Percentiles rank a stretch among this genome's conserved stretches.
These are phyloP conservation scores for Cadophora gregata DNA, from an alignment of 2,329 filamentous ascomycete species.

Conservation along the genomic window DNA sequence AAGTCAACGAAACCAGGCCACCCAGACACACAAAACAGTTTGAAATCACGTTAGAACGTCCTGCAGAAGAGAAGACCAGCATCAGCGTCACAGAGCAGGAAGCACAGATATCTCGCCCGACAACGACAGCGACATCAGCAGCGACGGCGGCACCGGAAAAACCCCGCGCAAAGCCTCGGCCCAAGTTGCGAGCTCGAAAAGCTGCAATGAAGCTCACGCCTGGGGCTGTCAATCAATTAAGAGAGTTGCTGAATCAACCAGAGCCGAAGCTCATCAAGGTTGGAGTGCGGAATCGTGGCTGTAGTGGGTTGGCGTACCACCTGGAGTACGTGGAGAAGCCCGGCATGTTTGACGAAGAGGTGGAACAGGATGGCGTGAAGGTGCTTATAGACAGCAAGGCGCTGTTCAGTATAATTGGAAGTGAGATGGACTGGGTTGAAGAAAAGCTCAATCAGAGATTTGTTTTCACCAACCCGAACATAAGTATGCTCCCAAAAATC, in stretches of 20 bases:
- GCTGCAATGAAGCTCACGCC: slow-evolving; percentile 88
- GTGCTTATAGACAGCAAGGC: slow-evolving; percentile 98
- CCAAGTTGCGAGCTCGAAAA: slow-evolving; percentile 81
- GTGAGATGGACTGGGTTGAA: slow-evolving; percentile 98
- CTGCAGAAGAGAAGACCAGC: slow-evolving; percentile 44
- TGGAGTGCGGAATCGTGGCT: slow-evolving; percentile 91
- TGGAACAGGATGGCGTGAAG: slow-evolving; percentile 95
- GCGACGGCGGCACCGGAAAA: slow-evolving; percentile 43
- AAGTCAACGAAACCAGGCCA: slow-evolving; percentile 53
- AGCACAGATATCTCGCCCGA: slow-evolving; percentile 68
- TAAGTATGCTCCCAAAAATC: slow-evolving; percentile 78
- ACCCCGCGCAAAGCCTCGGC: slow-evolving; percentile 57
- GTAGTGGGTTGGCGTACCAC: slow-evolving; percentile 91
- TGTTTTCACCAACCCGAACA: slow-evolving; percentile 96
- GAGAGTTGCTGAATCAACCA: slow-evolving; percentile 78
- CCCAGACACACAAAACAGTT: slow-evolving; percentile 48
- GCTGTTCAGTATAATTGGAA: slow-evolving; percentile 96
- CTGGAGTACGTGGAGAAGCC: slow-evolving; percentile 95
- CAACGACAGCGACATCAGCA: slow-evolving; percentile 25
- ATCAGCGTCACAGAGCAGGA: slow-evolving; percentile 64
- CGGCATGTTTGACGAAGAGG: slow-evolving; percentile 84
- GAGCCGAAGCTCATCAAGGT: slow-evolving; percentile 93
- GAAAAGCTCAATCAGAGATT: slow-evolving; percentile 93
- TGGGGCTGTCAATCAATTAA: slow-evolving; percentile 79
- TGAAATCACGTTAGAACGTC: slow-evolving; percentile 31